Evolutionary conservation across 108 stramenopile species (phyloP).

Genomic region (Pinguiococcus pyrenoidosus): DNA sequence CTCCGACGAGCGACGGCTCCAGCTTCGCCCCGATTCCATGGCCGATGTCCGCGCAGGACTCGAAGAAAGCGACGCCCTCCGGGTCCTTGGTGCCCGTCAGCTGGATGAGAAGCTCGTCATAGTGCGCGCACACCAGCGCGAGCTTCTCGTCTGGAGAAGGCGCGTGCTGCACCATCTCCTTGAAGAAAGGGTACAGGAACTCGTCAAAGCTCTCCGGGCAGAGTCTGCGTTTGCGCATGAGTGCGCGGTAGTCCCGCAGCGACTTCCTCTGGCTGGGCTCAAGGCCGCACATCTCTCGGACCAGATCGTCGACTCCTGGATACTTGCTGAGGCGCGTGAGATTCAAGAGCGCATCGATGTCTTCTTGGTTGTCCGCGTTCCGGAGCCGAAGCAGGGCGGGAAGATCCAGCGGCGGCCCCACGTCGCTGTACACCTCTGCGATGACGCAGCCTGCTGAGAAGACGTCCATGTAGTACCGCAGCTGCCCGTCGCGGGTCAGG

Average conservation of each 20-base stretch:
- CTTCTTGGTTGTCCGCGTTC: not conserved
- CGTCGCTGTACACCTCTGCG: slow-evolving; percentile 80
- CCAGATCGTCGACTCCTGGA: no score
- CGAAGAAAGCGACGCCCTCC: slow-evolving; percentile 53
- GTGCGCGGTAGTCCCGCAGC: slow-evolving; percentile 5
- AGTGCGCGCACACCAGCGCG: slow-evolving; percentile 58
- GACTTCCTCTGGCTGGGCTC: not conserved
- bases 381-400: slow-evolving; percentile 39
- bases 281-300: not conserved
- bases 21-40: not conserved
- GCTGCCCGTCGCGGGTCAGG: slow-evolving; percentile 4
- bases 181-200: slow-evolving; percentile 47
- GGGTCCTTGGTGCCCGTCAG: slow-evolving; percentile 60
- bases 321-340: no score
- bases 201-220: slow-evolving; percentile 27
- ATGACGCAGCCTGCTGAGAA: slow-evolving; percentile 91
- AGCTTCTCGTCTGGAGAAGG: slow-evolving; percentile 72
- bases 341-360: not conserved
- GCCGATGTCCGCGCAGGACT: slow-evolving; percentile 3
- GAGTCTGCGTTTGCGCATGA: slow-evolving; percentile 11
- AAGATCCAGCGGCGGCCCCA: slow-evolving; percentile 76
- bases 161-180: slow-evolving; percentile 34
- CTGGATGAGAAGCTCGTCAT: slow-evolving; percentile 48
- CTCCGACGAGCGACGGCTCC: not conserved
- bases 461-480: slow-evolving; percentile 82